A percentile compares a stretch with the other conserved stretches of the same genome.
Evolutionary conservation across 2,329 filamentous ascomycete genomes (phyloP).

Genomic region (Neonectria magnoliae): DNA sequence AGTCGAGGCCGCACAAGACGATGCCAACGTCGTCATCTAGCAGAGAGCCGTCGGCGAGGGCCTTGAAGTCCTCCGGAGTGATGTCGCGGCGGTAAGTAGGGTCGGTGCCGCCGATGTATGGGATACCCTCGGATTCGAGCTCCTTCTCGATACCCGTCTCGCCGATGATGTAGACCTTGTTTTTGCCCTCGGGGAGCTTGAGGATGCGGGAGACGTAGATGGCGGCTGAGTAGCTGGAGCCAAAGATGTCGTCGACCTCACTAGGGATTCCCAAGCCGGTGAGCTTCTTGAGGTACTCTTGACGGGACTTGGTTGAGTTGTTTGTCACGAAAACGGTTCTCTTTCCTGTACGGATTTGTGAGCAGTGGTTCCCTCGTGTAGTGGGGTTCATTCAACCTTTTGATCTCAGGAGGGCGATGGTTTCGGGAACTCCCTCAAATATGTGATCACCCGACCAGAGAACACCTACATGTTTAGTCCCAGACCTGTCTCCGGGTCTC

Average conservation of each 20-base stretch:
- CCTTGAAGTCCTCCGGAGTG: slow-evolving; percentile 80
- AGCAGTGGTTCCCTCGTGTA: not conserved
- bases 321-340: slow-evolving; percentile 96
- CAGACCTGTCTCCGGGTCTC: too few species aligned
- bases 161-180: slow-evolving; percentile 94
- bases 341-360: slow-evolving; percentile 70
- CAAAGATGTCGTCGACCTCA: slow-evolving; percentile 90
- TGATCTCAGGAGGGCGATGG: slow-evolving; percentile 81
- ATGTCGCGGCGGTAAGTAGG: slow-evolving; percentile 80
- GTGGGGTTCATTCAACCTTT: slow-evolving; percentile 65
- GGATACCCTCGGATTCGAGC: slow-evolving; percentile 79
- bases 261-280: slow-evolving; percentile 81
- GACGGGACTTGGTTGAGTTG: slow-evolving; percentile 96
- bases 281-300: slow-evolving; percentile 93
- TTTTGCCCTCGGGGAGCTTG: slow-evolving; percentile 78
- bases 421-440: slow-evolving; percentile 86
- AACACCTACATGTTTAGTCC: slow-evolving; percentile 70
- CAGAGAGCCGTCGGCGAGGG: slow-evolving; percentile 77
- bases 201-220: slow-evolving; percentile 97
- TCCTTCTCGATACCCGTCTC: slow-evolving; percentile 93
- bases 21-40: slow-evolving; percentile 90
- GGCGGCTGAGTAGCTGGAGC: slow-evolving; percentile 92
- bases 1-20: slow-evolving; percentile 91
- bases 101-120: slow-evolving; percentile 89
- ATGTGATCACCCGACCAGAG: slow-evolving; percentile 95